phyloP scores from a whole-genome alignment of 1,284 basidiomycete genomes.

The Trichosporon sp. region DNA sequence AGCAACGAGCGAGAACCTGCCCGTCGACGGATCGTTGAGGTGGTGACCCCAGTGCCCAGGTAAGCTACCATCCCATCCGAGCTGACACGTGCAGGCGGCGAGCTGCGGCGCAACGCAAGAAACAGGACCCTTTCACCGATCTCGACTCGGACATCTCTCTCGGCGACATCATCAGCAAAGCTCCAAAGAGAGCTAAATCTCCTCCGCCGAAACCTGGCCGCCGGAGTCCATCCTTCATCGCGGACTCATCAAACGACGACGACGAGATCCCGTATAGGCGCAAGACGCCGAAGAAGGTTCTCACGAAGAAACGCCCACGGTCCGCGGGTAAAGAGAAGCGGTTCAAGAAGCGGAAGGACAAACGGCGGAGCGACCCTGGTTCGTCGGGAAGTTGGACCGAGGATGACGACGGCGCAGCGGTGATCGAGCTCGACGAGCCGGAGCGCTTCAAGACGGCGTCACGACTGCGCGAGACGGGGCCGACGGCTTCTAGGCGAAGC shows the following conservation, averaged over 20 bases:
- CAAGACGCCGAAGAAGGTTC: neutral
- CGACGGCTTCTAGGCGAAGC: constrained; percentile 45
- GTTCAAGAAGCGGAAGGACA: neutral
- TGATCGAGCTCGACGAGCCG: constrained; percentile 60
- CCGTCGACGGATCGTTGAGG: neutral
- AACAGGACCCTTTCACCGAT: neutral
- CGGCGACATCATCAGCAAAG: neutral
- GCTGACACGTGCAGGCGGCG: neutral
- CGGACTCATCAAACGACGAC: neutral
- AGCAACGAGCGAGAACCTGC: neutral
- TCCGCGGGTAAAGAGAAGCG: neutral
- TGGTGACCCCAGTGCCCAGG: neutral
- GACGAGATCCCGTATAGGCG: neutral
- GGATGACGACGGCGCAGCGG: constrained; percentile 62
- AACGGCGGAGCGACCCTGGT: neutral
- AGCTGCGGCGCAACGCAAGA: neutral
- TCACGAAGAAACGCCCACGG: neutral
- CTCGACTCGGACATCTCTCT: neutral
- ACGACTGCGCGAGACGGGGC: constrained; percentile 35
- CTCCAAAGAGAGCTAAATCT: neutral
- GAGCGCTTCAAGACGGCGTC: constrained; percentile 60
- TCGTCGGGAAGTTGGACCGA: neutral
- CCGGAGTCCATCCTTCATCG: neutral
- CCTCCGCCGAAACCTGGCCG: neutral
- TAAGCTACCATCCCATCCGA: neutral